phyloP scores from a whole-genome alignment of 176 grass and related monocot species.

The Raddia distichophylla region DNA sequence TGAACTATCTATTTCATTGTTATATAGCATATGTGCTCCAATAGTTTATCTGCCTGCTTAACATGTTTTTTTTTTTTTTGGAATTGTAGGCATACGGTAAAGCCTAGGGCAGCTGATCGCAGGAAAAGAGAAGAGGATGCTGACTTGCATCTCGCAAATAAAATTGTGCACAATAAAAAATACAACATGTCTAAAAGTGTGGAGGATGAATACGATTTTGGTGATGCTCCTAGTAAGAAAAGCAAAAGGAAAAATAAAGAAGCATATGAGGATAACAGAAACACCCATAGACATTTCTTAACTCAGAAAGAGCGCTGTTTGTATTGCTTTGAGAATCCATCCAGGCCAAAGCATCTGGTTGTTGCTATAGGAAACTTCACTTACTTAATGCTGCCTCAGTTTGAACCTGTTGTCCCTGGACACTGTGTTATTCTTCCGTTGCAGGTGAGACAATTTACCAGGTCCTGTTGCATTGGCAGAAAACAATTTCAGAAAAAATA shows the following conservation, averaged over 20 bases:
- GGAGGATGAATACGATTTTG: constrained; percentile 98
- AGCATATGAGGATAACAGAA: constrained; percentile 45
- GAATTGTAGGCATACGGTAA: constrained; percentile 51
- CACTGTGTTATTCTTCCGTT: constrained; percentile 92
- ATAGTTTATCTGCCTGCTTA: constrained; percentile 4
- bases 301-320: constrained; percentile 87
- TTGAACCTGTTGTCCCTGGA: constrained; percentile 73
- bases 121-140: constrained; percentile 89
- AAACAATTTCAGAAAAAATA: constrained; percentile 1
- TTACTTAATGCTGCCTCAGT: constrained; percentile 90
- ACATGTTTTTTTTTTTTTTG: constrained; percentile 16
- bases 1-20: constrained; percentile 5
- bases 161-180: constrained; percentile 79
- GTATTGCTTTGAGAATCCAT: constrained; percentile 97
- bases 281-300: constrained; percentile 41
- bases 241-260: constrained; percentile 63
- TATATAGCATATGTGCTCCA: neutral
- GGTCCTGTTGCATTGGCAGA: neutral
- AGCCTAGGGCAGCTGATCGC: constrained; percentile 50
- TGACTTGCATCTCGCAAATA: constrained; percentile 77
- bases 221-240: constrained; percentile 74
- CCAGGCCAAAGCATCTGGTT: constrained; percentile 93
- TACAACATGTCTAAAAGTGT: constrained; percentile 71
- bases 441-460: constrained; percentile 63
- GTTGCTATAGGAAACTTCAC: constrained; percentile 93